Base-by-base conservation (phyloP, 805 yeast genomes). In the Myxozyma mucilagina region DNA sequence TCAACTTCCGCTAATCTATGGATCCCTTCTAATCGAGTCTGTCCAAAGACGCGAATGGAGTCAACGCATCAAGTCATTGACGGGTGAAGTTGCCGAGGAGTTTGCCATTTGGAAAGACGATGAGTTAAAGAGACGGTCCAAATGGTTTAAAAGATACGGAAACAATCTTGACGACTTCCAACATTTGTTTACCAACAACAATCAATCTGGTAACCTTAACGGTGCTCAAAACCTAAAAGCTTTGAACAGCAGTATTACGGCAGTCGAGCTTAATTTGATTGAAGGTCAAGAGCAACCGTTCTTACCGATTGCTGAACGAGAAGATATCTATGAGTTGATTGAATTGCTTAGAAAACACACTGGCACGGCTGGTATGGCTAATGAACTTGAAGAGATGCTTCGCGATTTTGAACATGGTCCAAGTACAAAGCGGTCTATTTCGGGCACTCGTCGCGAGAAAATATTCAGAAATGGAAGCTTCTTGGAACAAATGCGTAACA, bases 81-180 rank as follows among this genome's bases (percentile, higher is more conserved):
- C 69, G 1, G 63, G 69, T 36, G 67, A 59, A 8, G 63, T 69
- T 29, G 73, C 84, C 32, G 91, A 86, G 66, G 84, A 82, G 56
- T 75, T 86, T 60, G 84, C 87, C 31, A 72, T 79, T 56, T 71
- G 85, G 54, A 80, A 81, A 29, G 85, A 81, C 48, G 82, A 79
- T 63, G 96, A 87, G 72, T 73, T 74, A 53, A 74, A 75, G 56
- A 78, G 78, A 57, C 79, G 91, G 67, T 75, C 77, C 8, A 78
- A 80, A 41, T 90, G 96, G 97, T 63, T 79, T 4, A 76, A 79
- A 55, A 86, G 84, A 56, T 87, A 87, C 68, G 83, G 87, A 1
- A 66, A 56, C 36, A 41, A 49, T 36, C 53, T 69, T n/a, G 63
- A 59, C 18, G 31, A 51, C n/a, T 59, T 62, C 29, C 56, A 57